A percentile compares a stretch with the other conserved stretches of the same genome.
phyloP scores from a whole-genome alignment of 73 alveolate species.

The Tetrahymena elliotti region DNA sequence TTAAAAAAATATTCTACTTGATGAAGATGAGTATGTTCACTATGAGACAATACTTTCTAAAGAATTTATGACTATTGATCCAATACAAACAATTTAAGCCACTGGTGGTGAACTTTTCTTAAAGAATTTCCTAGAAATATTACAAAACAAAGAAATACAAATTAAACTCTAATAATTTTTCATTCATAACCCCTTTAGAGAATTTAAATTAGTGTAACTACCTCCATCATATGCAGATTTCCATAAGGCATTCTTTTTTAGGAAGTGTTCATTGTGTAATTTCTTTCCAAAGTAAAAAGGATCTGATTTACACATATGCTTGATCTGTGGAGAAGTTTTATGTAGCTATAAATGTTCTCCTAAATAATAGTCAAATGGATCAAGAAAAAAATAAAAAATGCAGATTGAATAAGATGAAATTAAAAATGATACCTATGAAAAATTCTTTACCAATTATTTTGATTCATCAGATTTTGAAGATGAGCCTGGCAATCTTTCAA shows the following conservation, averaged over 20 bases:
- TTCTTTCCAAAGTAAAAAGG: neutral
- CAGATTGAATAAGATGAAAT: neutral
- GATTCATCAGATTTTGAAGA: neutral
- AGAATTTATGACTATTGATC: neutral
- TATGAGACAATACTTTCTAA: neutral
- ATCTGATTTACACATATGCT: neutral
- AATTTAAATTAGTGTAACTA: neutral
- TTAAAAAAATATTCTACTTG: neutral
- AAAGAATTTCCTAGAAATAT: neutral
- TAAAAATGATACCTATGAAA: neutral
- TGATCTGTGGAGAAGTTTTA: neutral
- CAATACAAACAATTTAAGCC: neutral
- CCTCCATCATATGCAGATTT: neutral
- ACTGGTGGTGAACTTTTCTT: neutral
- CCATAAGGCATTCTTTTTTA: neutral
- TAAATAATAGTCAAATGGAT: neutral
- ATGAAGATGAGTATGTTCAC: neutral
- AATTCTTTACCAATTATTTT: neutral
- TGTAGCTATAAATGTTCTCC: neutral
- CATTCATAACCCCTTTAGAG: neutral
- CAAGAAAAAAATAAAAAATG: neutral
- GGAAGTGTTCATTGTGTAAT: neutral
- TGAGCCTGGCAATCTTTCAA: neutral
- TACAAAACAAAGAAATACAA: neutral
- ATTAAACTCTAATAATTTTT: neutral